Evolutionary conservation across 2,329 filamentous ascomycete genomes (phyloP).

Genomic region (Microsporum audouinii): DNA sequence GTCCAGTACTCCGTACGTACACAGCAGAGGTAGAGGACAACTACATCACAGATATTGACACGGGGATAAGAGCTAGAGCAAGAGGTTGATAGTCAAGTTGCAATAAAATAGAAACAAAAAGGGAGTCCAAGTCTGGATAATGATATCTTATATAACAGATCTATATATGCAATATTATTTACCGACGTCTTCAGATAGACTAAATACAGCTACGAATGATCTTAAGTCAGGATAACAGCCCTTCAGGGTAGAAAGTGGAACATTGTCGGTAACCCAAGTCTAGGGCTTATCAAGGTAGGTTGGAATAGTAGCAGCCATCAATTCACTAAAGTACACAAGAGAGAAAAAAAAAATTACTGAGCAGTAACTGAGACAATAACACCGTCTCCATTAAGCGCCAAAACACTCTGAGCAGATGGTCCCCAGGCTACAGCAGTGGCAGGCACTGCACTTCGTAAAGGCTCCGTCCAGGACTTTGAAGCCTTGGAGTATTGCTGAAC

Average conservation of each 20-base stretch:
- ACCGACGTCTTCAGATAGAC: too few species aligned
- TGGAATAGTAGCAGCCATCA: not conserved
- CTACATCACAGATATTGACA: not conserved
- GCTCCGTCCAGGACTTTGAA: constrained; percentile 80
- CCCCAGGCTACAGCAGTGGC: constrained; percentile 71
- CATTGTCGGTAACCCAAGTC: not conserved
- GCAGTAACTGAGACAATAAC: constrained; percentile 58
- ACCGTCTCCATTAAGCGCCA: constrained; percentile 64
- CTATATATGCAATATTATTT: too few species aligned
- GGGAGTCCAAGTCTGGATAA: too few species aligned
- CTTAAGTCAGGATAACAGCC: not conserved
- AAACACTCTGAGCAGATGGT: constrained; percentile 57
- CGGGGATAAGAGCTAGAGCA: not conserved
- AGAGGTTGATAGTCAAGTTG: not conserved
- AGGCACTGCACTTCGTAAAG: constrained; percentile 62
- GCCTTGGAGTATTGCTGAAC: constrained; percentile 85
- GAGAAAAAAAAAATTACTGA: constrained; percentile 32
- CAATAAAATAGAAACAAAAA: not conserved
- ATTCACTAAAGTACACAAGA: constrained; percentile 2
- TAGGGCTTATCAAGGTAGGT: not conserved
- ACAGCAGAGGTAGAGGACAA: not conserved
- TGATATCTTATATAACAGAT: too few species aligned
- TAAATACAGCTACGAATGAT: too few species aligned
- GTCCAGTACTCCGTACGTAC: not conserved
- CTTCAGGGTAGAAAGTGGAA: not conserved